Evolutionary conservation across 176 grass and related monocot species (phyloP), one percentile per base, ranked within the genome.

Genomic region (Cenchrus fungigraminus): DNA sequence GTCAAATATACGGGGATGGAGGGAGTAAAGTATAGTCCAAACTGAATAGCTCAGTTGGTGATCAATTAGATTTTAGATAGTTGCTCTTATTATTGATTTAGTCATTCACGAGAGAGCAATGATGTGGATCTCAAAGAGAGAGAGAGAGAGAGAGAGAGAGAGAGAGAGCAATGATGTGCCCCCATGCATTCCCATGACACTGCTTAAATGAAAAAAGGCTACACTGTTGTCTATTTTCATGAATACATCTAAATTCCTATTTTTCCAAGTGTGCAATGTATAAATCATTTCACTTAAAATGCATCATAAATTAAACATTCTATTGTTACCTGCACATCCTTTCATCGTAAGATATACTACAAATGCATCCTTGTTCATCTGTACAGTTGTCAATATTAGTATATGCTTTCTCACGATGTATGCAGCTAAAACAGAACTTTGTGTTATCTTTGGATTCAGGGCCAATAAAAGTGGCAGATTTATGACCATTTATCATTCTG

Each of bases 301-400:
- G n/a, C 54, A 83, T 51, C 54, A 79, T 32, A 70, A 84, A 80
- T 32, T 12, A 16, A 80, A 59, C 63, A 22, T 13, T 44, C n/a
- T 49, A 76, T 70, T 63, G 44, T 71, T 92, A 98, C 96, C 96
- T 95, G 96, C 96, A 98, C 65, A 87, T 90, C 25, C 7, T 77
- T 87, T 92, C 82, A 74, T 94, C 86, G 71, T 95, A 98, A 64
- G 80, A 86, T 68, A 94, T 34, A 22, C 71, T 87, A 55, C 96
- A 98, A 74, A 98, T 86, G 85, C 96, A 98, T 83, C 96, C 96
- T 63, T 70, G 46, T 79, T 92, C 79, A 84, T 89, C 96, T 98
- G 92, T 44, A 92, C 62, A 51, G 65, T 57, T 72, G 69, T 31
- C 60, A 62, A 37, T 54, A 53, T 85, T 66, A 90, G 29, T 65